Percentiles rank a stretch among this genome's conserved stretches.
These are phyloP conservation scores for Sophora flavescens DNA, from an alignment of 306 rosid species.

Conservation along the genomic window DNA sequence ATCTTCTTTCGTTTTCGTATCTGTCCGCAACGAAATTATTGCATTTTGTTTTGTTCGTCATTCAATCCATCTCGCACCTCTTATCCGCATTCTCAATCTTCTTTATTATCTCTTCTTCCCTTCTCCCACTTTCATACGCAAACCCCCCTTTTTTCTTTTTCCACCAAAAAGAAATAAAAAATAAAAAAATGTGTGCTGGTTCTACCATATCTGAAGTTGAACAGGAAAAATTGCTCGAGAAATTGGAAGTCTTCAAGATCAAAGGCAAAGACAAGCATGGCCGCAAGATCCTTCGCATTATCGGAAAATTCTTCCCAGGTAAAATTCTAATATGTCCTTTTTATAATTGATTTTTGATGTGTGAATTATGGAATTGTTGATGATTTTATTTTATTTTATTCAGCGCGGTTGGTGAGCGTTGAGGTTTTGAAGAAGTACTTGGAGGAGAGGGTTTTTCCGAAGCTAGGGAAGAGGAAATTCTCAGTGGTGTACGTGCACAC, in stretches of 20 bases:
- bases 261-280: slow-evolving; percentile 83
- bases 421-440: slow-evolving; percentile 70
- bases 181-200: slow-evolving; percentile 43
- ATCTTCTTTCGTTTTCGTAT: no score
- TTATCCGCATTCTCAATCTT: not conserved
- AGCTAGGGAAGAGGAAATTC: slow-evolving; percentile 66
- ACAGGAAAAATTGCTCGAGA: slow-evolving; percentile 67
- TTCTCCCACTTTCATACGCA: not conserved
- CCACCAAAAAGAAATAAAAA: not conserved
- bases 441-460: slow-evolving; percentile 77
- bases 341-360: no score
- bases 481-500: slow-evolving; percentile 81
- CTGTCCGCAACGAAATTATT: slow-evolving; percentile 33
- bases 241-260: slow-evolving; percentile 76
- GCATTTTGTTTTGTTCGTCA: not conserved
- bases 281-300: slow-evolving; percentile 76
- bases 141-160: not conserved
- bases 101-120: slow-evolving; percentile 1
- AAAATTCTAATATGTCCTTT: no score
- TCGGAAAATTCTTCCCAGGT: slow-evolving; percentile 92
- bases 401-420: slow-evolving; percentile 75
- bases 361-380: not conserved
- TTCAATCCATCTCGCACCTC: not conserved
- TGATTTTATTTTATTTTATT: no score
- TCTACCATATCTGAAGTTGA: slow-evolving; percentile 56